These are phyloP conservation scores for Chrysanthemum seticuspe DNA, from an alignment of 129 eudicot genomes.

Conservation along the genomic window DNA sequence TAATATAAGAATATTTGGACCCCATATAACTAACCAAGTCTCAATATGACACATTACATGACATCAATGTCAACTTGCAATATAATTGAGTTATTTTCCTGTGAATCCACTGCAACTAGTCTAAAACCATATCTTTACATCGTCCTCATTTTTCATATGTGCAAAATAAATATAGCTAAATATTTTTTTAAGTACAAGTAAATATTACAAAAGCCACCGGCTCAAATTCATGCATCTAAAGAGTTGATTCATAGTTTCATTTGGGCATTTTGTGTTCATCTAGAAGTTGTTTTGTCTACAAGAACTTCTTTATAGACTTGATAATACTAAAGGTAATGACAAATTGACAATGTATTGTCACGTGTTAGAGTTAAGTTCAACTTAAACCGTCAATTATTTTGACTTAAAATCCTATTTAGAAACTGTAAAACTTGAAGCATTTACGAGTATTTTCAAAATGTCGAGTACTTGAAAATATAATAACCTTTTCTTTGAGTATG, in stretches of 20 bases:
- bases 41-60: not conserved
- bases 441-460: too few species aligned
- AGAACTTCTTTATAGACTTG: too few species aligned
- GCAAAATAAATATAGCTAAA: not conserved
- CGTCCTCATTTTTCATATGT: not conserved
- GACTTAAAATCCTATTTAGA: too few species aligned
- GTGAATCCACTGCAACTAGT: slow-evolving; percentile 14
- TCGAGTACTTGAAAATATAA: too few species aligned
- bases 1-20: not conserved
- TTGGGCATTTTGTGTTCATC: not conserved
- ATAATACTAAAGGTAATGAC: too few species aligned
- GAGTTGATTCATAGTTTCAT: not conserved
- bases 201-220: slow-evolving; percentile 18
- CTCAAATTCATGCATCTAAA: not conserved
- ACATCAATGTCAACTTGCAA: slow-evolving; percentile 20
- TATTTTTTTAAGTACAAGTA: too few species aligned
- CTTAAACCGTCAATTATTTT: too few species aligned
- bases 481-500: too few species aligned
- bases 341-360: too few species aligned
- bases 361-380: too few species aligned
- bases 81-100: not conserved
- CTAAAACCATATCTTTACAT: not conserved
- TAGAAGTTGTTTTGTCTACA: not conserved
- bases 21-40: too few species aligned
- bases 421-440: too few species aligned